Conservation (phyloP, 441 rosid species). For the Melastoma candidum region DNA sequence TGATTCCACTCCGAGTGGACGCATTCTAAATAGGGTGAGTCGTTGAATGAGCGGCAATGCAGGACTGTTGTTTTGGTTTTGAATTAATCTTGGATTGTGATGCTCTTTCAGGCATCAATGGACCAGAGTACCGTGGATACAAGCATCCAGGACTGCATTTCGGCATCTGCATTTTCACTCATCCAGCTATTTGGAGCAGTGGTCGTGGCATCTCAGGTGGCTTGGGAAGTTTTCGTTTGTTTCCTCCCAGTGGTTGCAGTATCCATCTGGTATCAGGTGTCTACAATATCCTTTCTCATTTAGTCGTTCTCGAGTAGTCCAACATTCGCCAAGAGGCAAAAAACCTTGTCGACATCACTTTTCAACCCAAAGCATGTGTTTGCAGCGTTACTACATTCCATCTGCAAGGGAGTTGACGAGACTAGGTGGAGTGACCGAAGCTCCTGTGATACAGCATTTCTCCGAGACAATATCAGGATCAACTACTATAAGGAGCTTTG, state of each 20-base stretch:
- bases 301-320: too few relatives aligned
- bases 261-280: conserved; percentile 12
- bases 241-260: conserved; percentile 2
- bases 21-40: conserved; percentile 54
- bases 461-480: conserved; percentile 80
- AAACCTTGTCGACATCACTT: too few relatives aligned
- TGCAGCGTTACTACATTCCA: conserved; percentile 63
- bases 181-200: conserved; percentile 2
- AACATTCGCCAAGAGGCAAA: too few relatives aligned
- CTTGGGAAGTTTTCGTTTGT: conserved; percentile 6
- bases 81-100: too few relatives aligned
- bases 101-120: conserved; percentile 6
- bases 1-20: conserved; percentile 59
- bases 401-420: conserved; percentile 77
- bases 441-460: conserved; percentile 83
- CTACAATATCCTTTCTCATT: not conserved
- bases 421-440: conserved; percentile 69
- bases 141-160: not conserved
- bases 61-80: too few relatives aligned
- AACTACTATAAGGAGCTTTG: conserved; percentile 78
- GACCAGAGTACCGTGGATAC: conserved; percentile 4
- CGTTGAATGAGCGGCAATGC: not conserved
- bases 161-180: not conserved
- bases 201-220: conserved; percentile 5
- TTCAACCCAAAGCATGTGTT: too few relatives aligned